A percentile compares a stretch with the other conserved stretches of the same genome.
Evolutionary conservation across 2,329 filamentous ascomycete species (phyloP).

Genomic region (Alternaria postmessia): DNA sequence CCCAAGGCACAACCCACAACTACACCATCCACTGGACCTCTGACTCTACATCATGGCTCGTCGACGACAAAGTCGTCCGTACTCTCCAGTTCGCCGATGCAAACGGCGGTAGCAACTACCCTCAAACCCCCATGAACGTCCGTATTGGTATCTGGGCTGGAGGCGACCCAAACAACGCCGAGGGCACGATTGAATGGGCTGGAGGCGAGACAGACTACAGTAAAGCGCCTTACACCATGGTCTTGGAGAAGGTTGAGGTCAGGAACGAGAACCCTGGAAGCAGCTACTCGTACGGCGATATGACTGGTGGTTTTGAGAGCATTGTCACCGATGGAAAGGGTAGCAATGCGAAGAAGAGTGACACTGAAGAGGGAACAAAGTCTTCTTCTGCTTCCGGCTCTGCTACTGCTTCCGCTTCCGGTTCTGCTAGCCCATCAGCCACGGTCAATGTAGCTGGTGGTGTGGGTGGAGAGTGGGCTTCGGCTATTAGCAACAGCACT

Average conservation of each 20-base stretch:
- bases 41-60: conserved; percentile 69
- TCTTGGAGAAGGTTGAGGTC: conserved; percentile 57
- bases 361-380: not conserved
- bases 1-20: conserved; percentile 66
- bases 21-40: conserved; percentile 76
- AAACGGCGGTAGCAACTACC: conserved; percentile 66
- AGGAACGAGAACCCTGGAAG: conserved; percentile 59
- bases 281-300: conserved; percentile 58
- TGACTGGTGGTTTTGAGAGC: conserved; percentile 54
- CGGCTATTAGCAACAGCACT: not conserved
- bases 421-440: not conserved
- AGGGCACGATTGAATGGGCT: conserved; percentile 71
- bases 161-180: conserved; percentile 52
- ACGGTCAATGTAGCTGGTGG: not conserved
- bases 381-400: not conserved
- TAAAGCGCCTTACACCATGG: conserved; percentile 59
- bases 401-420: not conserved
- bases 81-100: conserved; percentile 64
- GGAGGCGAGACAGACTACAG: conserved; percentile 62
- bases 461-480: not conserved
- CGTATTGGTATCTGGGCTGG: conserved; percentile 56
- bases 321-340: conserved; percentile 39
- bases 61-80: conserved; percentile 72
- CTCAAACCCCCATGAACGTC: conserved; percentile 75
- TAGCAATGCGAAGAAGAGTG: not conserved